A percentile compares a stretch with the other conserved stretches of the same genome.
These are phyloP conservation scores for Lichtheimia ramosa DNA, from an alignment of 371 early-diverging fungal species.

Conservation along the genomic window DNA sequence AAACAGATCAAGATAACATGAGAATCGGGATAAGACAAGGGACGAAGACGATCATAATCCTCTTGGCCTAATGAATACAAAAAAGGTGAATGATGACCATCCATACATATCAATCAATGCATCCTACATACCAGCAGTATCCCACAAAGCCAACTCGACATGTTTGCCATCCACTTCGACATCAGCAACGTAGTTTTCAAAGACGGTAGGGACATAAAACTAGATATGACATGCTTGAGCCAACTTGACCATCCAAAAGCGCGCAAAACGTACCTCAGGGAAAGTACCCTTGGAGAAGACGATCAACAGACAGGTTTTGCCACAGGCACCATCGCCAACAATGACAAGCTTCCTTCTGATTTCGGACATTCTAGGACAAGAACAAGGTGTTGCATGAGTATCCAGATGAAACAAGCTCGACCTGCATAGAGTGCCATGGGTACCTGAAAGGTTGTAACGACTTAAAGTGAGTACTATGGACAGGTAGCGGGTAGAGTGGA, in stretches of 20 bases:
- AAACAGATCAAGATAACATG: conserved; percentile 89
- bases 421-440: not conserved
- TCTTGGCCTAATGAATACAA: conserved; percentile 68
- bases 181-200: conserved; percentile 94
- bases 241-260: too few species aligned
- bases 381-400: not conserved
- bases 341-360: conserved; percentile 95
- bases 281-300: conserved; percentile 92
- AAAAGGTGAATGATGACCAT: not conserved
- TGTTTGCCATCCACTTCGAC: conserved; percentile 62
- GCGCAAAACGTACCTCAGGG: conserved; percentile 76
- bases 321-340: conserved; percentile 98
- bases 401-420: not conserved
- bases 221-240: conserved; percentile 14
- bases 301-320: conserved; percentile 96
- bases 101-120: not conserved
- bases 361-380: conserved; percentile 63
- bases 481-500: not conserved
- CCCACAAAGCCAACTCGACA: conserved; percentile 80
- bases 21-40: conserved; percentile 89
- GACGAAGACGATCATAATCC: conserved; percentile 90
- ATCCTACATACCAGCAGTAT: conserved; percentile 86
- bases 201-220: conserved; percentile 91
- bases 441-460: not conserved
- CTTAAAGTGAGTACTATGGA: not conserved